Percentiles rank a stretch among this genome's conserved stretches.
Evolutionary conservation across 1,284 basidiomycete species (phyloP).

Genomic region (Marasmius oreades): DNA sequence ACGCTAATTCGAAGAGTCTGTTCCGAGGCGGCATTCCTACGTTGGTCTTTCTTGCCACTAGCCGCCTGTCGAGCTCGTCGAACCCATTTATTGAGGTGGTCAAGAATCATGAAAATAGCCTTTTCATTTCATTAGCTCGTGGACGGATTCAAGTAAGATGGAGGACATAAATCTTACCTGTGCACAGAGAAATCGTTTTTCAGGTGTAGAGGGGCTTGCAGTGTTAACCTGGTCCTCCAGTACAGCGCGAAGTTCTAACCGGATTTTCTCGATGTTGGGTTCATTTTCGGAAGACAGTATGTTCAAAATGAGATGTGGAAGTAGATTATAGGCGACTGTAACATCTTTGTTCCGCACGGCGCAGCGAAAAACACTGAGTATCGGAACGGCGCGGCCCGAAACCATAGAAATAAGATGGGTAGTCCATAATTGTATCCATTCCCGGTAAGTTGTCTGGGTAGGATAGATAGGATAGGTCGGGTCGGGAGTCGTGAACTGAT

Average conservation of each 20-base stretch:
- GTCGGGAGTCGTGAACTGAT: slow-evolving; percentile 32
- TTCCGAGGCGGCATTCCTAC: slow-evolving; percentile 32
- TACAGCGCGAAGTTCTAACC: slow-evolving; percentile 77
- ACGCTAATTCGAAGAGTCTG: slow-evolving; percentile 57
- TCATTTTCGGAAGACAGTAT: slow-evolving; percentile 77
- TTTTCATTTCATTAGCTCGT: slow-evolving; percentile 28
- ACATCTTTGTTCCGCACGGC: slow-evolving; percentile 88
- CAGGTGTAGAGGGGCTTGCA: slow-evolving; percentile 53
- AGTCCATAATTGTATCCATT: slow-evolving; percentile 95
- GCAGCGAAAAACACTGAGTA: slow-evolving; percentile 82
- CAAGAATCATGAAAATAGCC: slow-evolving; percentile 93
- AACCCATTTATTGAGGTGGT: slow-evolving; percentile 93
- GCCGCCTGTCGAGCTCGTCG: slow-evolving; percentile 63
- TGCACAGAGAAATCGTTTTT: slow-evolving; percentile 84
- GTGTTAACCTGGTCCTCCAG: slow-evolving; percentile 83
- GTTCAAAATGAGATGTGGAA: slow-evolving; percentile 91
- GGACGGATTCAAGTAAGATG: background rate
- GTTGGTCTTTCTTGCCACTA: slow-evolving; percentile 45
- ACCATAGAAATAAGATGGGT: slow-evolving; percentile 75
- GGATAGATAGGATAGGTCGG: slow-evolving; percentile 77
- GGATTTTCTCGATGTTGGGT: slow-evolving; percentile 63
- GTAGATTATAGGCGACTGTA: slow-evolving; percentile 83
- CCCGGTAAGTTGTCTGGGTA: slow-evolving; percentile 77
- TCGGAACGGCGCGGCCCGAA: slow-evolving; percentile 55
- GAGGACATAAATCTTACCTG: slow-evolving; percentile 54